Evolutionary conservation across 1,284 basidiomycete genomes (phyloP).

Genomic region (Veloboletus limbatus): DNA sequence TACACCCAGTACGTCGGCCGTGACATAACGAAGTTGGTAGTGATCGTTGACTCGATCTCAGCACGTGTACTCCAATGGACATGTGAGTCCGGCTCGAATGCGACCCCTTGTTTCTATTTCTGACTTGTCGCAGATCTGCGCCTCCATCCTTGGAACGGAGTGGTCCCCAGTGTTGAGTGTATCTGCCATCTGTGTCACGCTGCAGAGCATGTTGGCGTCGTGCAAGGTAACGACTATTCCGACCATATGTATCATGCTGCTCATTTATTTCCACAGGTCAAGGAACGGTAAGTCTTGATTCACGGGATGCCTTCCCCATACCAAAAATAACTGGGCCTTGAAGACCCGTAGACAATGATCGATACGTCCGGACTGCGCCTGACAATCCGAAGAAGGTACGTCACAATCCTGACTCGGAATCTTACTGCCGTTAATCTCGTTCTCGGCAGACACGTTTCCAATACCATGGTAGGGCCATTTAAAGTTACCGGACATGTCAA

Average conservation of each 20-base stretch:
- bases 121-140: slow-evolving; percentile 60
- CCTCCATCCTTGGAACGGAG: slow-evolving; percentile 80
- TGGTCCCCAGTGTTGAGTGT: slow-evolving; percentile 85
- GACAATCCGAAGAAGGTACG: slow-evolving; percentile 84
- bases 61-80: slow-evolving; percentile 85
- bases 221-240: slow-evolving; percentile 60
- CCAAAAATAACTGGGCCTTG: slow-evolving; percentile 3
- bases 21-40: background rate
- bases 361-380: slow-evolving; percentile 75
- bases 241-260: slow-evolving; percentile 1
- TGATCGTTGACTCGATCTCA: slow-evolving; percentile 30
- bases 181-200: slow-evolving; percentile 71
- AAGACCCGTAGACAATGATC: slow-evolving; percentile 76
- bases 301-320: slow-evolving; percentile 1
- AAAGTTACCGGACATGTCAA: background rate
- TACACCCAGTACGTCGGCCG: slow-evolving; percentile 63
- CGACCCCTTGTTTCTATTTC: slow-evolving; percentile 9
- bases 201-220: slow-evolving; percentile 86
- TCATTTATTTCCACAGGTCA: slow-evolving; percentile 47
- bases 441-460: slow-evolving; percentile 62
- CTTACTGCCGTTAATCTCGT: slow-evolving; percentile 15
- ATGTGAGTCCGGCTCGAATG: slow-evolving; percentile 47
- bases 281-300: slow-evolving; percentile 55
- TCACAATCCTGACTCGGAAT: slow-evolving; percentile 1
- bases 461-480: slow-evolving; percentile 59